These are phyloP conservation scores for Aspergillus texensis DNA, from an alignment of 2,329 filamentous ascomycete species.

Conservation along the genomic window DNA sequence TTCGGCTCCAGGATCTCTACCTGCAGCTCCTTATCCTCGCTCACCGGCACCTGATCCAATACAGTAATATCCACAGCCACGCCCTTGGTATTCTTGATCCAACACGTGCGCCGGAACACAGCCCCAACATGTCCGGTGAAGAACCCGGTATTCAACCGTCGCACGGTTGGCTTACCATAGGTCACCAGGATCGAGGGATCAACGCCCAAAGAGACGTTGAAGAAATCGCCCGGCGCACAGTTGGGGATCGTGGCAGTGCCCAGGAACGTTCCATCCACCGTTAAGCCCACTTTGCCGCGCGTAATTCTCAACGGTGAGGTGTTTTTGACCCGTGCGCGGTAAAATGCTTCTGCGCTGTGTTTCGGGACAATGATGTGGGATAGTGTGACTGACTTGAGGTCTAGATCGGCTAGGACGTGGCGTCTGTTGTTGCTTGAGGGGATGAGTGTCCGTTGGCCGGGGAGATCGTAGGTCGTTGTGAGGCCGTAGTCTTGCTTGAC, in stretches of 20 bases:
- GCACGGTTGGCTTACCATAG: constrained; percentile 34
- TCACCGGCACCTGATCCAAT: constrained; percentile 37
- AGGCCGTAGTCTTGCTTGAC: constrained; percentile 44
- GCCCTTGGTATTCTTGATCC: constrained; percentile 37
- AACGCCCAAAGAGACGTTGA: constrained; percentile 36
- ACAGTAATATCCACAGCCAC: constrained; percentile 29
- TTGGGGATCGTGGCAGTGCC: constrained; percentile 27
- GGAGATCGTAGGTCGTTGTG: constrained; percentile 45
- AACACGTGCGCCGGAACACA: constrained; percentile 33
- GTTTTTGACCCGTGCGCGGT: constrained; percentile 44
- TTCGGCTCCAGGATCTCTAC: constrained; percentile 32
- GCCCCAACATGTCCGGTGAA: constrained; percentile 35
- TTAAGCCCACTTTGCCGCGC: constrained; percentile 29
- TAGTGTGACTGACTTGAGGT: constrained; percentile 37
- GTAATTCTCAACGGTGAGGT: constrained; percentile 36
- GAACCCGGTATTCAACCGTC: constrained; percentile 28
- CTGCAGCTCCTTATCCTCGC: constrained; percentile 34
- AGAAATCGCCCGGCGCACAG: constrained; percentile 30
- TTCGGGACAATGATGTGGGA: constrained; percentile 45
- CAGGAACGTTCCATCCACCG: constrained; percentile 34
- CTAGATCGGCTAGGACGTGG: constrained; percentile 42
- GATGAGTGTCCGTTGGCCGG: constrained; percentile 39
- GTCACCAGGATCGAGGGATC: constrained; percentile 35
- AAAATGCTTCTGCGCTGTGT: constrained; percentile 42
- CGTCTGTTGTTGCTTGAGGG: constrained; percentile 39